Evolutionary conservation across 768 basidiomycete species (phyloP).

Genomic region (Rubroboletus pulcherrimus): DNA sequence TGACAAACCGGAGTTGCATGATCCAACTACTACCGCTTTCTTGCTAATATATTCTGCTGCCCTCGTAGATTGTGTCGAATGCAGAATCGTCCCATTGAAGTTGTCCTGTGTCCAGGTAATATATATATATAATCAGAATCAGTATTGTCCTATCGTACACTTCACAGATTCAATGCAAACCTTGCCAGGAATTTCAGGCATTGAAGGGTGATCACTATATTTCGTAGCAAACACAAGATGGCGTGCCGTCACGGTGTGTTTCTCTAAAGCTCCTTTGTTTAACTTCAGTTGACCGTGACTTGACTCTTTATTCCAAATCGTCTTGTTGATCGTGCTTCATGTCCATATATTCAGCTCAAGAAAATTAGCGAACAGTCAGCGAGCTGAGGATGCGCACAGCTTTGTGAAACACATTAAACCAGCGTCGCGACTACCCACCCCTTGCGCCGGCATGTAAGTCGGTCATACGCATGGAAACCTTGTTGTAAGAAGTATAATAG

Average conservation of each 20-base stretch:
- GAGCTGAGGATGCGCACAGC: slow-evolving; percentile 31
- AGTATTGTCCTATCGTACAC: too few relatives aligned
- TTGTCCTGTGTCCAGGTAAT: neutral
- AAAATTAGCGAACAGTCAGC: slow-evolving; percentile 49
- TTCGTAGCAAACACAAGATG: slow-evolving; percentile 51
- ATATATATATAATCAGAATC: too few relatives aligned
- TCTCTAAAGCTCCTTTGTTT: slow-evolving; percentile 23
- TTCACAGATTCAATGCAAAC: too few relatives aligned
- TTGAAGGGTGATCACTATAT: slow-evolving; percentile 29
- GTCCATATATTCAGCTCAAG: slow-evolving; percentile 61
- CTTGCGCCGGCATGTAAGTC: slow-evolving; percentile 39
- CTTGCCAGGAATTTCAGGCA: too few relatives aligned
- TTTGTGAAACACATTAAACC: neutral
- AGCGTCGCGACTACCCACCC: neutral
- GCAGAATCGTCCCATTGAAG: neutral
- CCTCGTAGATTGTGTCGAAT: too few relatives aligned
- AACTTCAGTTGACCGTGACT: neutral
- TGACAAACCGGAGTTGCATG: neutral
- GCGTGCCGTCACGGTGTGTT: slow-evolving; percentile 30
- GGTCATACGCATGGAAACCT: slow-evolving; percentile 54
- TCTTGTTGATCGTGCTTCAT: slow-evolving; percentile 36
- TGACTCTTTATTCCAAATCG: slow-evolving; percentile 35
- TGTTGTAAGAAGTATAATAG: neutral
- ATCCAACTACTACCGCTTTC: neutral
- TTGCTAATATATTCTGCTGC: neutral